These are phyloP conservation scores for Geotrichum aggregatum DNA, from an alignment of 1,139 yeast genomes.

Conservation along the genomic window DNA sequence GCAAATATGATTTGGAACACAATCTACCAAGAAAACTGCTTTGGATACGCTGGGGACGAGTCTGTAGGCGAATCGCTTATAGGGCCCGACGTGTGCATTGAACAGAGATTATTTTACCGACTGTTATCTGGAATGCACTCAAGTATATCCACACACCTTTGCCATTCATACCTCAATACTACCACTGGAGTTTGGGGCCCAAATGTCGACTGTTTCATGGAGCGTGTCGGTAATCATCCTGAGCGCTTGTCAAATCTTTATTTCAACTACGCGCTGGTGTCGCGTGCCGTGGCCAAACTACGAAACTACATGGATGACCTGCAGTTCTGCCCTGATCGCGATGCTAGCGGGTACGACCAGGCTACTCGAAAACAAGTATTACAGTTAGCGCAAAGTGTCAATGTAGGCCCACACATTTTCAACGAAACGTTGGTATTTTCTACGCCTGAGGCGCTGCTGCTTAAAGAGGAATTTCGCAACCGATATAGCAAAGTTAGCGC, in stretches of 20 bases:
- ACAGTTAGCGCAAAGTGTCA: slow-evolving; percentile 41
- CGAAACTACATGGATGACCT: slow-evolving; percentile 47
- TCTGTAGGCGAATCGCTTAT: not conserved
- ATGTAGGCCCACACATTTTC: slow-evolving; percentile 39
- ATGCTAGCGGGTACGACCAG: slow-evolving; percentile 47
- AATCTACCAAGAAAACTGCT: slow-evolving; percentile 88
- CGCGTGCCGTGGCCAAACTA: slow-evolving; percentile 72
- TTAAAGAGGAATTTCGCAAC: slow-evolving; percentile 76
- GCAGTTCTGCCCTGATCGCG: slow-evolving; percentile 48
- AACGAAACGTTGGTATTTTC: slow-evolving; percentile 53
- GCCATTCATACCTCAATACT: slow-evolving; percentile 76
- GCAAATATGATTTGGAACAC: slow-evolving; percentile 91
- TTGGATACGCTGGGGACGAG: slow-evolving; percentile 49
- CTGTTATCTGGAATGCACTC: slow-evolving; percentile 93
- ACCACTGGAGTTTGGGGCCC: slow-evolving; percentile 80
- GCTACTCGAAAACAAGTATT: slow-evolving; percentile 44
- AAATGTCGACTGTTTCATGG: slow-evolving; percentile 74
- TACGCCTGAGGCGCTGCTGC: slow-evolving; percentile 45
- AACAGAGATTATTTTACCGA: slow-evolving; percentile 83
- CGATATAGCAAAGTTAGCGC: slow-evolving; percentile 87
- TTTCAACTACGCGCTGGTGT: slow-evolving; percentile 84
- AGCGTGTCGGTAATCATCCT: slow-evolving; percentile 82
- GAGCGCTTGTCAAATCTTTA: slow-evolving; percentile 87
- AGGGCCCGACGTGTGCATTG: slow-evolving; percentile 52
- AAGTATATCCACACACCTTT: slow-evolving; percentile 87